Base-by-base conservation (phyloP, 2,329 filamentous ascomycete genomes). In the Pyricularia pennisetigena region DNA sequence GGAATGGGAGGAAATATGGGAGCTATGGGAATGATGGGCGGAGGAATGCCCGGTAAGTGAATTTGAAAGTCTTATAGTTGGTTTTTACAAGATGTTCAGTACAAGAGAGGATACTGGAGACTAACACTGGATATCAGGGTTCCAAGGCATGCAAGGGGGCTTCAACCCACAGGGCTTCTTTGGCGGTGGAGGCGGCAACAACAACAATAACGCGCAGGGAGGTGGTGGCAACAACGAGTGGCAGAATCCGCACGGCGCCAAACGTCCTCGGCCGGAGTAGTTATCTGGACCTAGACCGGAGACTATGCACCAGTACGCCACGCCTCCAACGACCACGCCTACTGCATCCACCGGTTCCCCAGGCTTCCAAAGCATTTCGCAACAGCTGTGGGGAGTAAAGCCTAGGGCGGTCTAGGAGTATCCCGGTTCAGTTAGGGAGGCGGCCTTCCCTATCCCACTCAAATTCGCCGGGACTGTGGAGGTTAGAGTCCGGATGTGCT, bases 201-300 rank as follows among this genome's bases (percentile, higher is more conserved):
- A 77, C 49, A 81, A 78, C 65, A 79, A 79, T 68, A 79, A 82
- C 73, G 83, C 84, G 71, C 57, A 61, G 57, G 77, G 77, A 32
- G 79, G 80, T 68, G 79, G 78, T 64, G 79, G 78, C 65, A 79
- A 79, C 68, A 79, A 88, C 69, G 88, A 89, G 68, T 88, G 87
- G 78, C 91, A 91, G 82, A 94, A 94, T 74, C 92, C 92, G 6
- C 92, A 94, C 72, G 91, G 91, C 32, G 88, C 89, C 3, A 95
- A 95, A 80, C 84, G 92, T 72, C 89, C 90, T 72, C 86, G 92
- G 71, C 90, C 91, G 70, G 92, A 94, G 76, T 85, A 82, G 77
- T 69, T 66, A n/a, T 41, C 64, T 14, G 54, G 68, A 16, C 29
- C 14, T 30, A n/a, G 26, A 23, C n/a, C 29, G 28, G 65, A 30